Evolutionary conservation across 352 stramenopile species (phyloP).

Genomic region (Phytophthora pini): DNA sequence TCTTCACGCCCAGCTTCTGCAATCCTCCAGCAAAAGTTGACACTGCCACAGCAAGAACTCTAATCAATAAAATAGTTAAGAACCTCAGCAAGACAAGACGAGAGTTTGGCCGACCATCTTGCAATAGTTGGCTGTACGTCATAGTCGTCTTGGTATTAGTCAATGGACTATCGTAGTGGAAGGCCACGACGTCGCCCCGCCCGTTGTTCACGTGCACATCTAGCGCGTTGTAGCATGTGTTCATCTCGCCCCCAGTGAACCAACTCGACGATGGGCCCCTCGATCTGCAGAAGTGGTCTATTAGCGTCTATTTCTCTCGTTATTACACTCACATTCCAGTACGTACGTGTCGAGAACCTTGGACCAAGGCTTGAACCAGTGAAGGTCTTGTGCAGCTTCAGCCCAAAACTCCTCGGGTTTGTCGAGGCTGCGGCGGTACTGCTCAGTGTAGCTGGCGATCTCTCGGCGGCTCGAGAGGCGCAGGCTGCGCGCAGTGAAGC

Average conservation of each 20-base stretch:
- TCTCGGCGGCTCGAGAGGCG: constrained; percentile 4
- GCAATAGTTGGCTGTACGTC: constrained; percentile 79
- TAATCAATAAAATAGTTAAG: background rate
- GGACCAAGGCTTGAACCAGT: constrained; percentile 62
- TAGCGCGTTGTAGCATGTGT: constrained; percentile 73
- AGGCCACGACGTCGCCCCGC: constrained; percentile 56
- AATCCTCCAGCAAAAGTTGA: constrained; percentile 67
- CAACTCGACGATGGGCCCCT: constrained; percentile 44
- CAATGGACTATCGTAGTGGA: constrained; percentile 69
- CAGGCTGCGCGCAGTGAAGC: constrained; percentile 3
- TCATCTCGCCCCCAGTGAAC: constrained; percentile 71
- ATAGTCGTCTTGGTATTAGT: constrained; percentile 64
- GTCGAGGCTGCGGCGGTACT: constrained; percentile 53
- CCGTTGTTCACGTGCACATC: constrained; percentile 66
- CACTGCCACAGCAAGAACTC: constrained; percentile 41
- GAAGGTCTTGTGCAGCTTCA: constrained; percentile 54
- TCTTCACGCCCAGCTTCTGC: constrained; percentile 57
- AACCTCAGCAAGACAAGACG: background rate
- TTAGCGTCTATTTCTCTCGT: too few relatives aligned
- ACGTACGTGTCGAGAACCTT: constrained; percentile 52
- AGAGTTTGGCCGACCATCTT: constrained; percentile 44
- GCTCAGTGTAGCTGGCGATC: constrained; percentile 47
- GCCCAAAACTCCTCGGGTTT: constrained; percentile 58
- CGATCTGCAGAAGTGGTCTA: constrained; percentile 26
- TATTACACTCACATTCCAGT: background rate